Evolutionary conservation across 768 basidiomycete genomes (phyloP), one percentile per base, ranked within the genome.

Genomic region (Hemileccinum impolitum): DNA sequence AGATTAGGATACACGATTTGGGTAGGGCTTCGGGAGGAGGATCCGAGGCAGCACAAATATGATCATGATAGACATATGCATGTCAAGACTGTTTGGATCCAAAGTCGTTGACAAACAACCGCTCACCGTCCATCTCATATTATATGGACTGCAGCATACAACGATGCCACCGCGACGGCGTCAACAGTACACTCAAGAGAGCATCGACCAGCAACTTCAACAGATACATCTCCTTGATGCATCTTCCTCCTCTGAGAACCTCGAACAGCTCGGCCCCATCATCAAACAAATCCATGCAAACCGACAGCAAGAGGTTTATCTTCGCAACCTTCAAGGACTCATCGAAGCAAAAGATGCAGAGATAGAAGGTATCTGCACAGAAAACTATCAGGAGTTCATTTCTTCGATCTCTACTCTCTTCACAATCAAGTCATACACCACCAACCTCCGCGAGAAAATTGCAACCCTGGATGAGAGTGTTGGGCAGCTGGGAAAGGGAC

Each of bases 351-450:
- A 97, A 72, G 96, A 99, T 66, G 77, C 80, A 52, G 95, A 98
- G 69, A 99, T 99, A 67, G 92, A 98, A 72, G 83, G 81, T 51
- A 94, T 97, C 67, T 98, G 96, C 71, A 81, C 85, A 49, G 89
- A 93, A 57, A 98, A 98, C 68, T 97, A 98, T 62, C 92, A 94
- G 70, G 95, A 98, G 70, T 99, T 99, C 60, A 94, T 97, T 30
- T 85, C 87, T 25, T 96, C 94, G 17, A 94, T 97, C 14, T 92
- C 93, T n/a, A 97, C 94, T 3, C 76, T 99, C 53, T 87, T 97
- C 69, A 87, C 87, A 40, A 92, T 99, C 65, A 87, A 97, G 67
- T 92, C 94, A 17, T 97, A 96, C 62, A 98, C 96, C 32, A 90
- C 87, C 57, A 92, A 87, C 68, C 83, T 99, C 60, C 85, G 90